Evolutionary conservation across 495 filamentous ascomycete species (phyloP).

Genomic region (Penicillium crystallinum): DNA sequence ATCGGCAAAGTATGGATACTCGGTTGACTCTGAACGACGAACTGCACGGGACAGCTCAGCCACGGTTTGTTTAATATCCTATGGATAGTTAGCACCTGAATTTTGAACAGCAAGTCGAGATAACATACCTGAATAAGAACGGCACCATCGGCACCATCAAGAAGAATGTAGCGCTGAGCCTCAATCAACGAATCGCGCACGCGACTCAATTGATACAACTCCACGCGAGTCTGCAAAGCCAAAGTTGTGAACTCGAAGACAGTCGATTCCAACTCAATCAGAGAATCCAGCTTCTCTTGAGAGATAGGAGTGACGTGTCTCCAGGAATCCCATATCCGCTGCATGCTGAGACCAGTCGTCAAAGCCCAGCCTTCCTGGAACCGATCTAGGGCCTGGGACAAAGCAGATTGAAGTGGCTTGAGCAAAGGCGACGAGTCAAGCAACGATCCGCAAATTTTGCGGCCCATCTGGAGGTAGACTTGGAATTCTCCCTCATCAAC

Average conservation of each 20-base stretch:
- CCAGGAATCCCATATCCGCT: slow-evolving; percentile 70
- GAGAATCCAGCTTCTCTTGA: slow-evolving; percentile 43
- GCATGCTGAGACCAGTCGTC: slow-evolving; percentile 76
- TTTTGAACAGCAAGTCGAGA: neutral
- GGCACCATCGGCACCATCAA: slow-evolving; percentile 35
- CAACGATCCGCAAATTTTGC: slow-evolving; percentile 29
- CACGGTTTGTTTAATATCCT: slow-evolving; percentile 54
- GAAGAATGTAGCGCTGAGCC: slow-evolving; percentile 37
- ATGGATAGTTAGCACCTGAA: slow-evolving; percentile 10
- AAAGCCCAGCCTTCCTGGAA: slow-evolving; percentile 54
- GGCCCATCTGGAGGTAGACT: slow-evolving; percentile 47
- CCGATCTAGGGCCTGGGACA: slow-evolving; percentile 36
- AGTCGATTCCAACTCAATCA: slow-evolving; percentile 60
- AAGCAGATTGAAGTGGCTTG: slow-evolving; percentile 27
- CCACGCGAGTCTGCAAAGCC: slow-evolving; percentile 39
- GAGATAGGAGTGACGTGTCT: slow-evolving; percentile 58
- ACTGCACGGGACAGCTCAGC: slow-evolving; percentile 45
- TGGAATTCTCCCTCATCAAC: slow-evolving; percentile 54
- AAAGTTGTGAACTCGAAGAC: slow-evolving; percentile 67
- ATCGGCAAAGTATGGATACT: slow-evolving; percentile 46
- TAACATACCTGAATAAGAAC: slow-evolving; percentile 28
- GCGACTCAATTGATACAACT: slow-evolving; percentile 33
- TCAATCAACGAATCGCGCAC: slow-evolving; percentile 42
- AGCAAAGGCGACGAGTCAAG: slow-evolving; percentile 21
- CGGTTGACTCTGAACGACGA: slow-evolving; percentile 33